Conservation (phyloP, 2,329 filamentous ascomycete species). For the Penicillium decumbens region DNA sequence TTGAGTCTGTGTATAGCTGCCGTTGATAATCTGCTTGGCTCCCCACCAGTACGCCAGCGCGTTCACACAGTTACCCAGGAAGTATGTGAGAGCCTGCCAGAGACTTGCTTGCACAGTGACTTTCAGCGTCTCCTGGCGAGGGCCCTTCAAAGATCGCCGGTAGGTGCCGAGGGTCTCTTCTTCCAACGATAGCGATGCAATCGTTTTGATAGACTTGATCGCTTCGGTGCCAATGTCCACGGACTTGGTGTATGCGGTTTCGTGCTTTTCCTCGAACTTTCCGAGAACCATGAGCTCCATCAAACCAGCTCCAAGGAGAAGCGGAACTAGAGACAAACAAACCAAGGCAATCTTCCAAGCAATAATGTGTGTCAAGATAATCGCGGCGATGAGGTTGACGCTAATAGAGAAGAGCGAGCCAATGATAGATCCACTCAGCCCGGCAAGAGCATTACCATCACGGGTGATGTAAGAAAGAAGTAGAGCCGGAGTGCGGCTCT, state of each 20-base stretch:
- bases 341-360: slow-evolving; percentile 74
- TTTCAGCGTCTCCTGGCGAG: slow-evolving; percentile 48
- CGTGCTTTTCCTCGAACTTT: slow-evolving; percentile 53
- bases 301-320: slow-evolving; percentile 64
- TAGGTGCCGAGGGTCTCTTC: slow-evolving; percentile 47
- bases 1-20: slow-evolving; percentile 60
- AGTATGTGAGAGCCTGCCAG: slow-evolving; percentile 45
- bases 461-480: slow-evolving; percentile 65
- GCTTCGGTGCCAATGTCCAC: slow-evolving; percentile 52
- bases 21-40: slow-evolving; percentile 62
- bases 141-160: slow-evolving; percentile 43
- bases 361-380: slow-evolving; percentile 65
- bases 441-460: slow-evolving; percentile 63
- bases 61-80: slow-evolving; percentile 61
- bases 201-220: slow-evolving; percentile 49
- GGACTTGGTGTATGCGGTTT: slow-evolving; percentile 49
- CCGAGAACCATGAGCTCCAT: slow-evolving; percentile 62
- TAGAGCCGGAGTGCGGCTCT: slow-evolving; percentile 56
- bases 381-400: slow-evolving; percentile 64
- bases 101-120: slow-evolving; percentile 47
- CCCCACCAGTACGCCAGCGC: slow-evolving; percentile 79
- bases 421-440: slow-evolving; percentile 65
- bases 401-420: slow-evolving; percentile 64
- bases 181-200: slow-evolving; percentile 51
- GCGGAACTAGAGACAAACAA: slow-evolving; percentile 62